Evolutionary conservation across 2,329 filamentous ascomycete genomes (phyloP).

Genomic region (Dactylellina haptotyla): DNA sequence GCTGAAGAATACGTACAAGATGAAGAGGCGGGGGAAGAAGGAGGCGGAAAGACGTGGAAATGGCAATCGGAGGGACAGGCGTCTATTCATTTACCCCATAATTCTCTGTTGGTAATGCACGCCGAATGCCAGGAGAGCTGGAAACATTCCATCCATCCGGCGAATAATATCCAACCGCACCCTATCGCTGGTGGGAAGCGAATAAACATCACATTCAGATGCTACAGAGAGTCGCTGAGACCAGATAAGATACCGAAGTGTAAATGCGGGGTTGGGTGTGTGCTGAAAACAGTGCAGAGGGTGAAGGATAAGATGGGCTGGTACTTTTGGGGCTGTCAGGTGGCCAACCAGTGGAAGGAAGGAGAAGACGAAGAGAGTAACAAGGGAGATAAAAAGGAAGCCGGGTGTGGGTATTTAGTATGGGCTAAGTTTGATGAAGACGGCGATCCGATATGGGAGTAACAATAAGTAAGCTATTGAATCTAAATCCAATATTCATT

Average conservation of each 20-base stretch:
- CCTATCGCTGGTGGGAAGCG: conserved; percentile 80
- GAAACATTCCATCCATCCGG: conserved; percentile 84
- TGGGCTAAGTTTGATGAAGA: conserved; percentile 90
- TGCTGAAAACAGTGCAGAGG: conserved; percentile 67
- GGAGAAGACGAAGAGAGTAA: conserved; percentile 58
- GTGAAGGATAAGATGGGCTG: conserved; percentile 75
- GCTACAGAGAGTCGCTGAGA: conserved; percentile 80
- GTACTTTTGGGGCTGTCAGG: conserved; percentile 96
- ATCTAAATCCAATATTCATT: no score
- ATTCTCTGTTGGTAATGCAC: conserved; percentile 93
- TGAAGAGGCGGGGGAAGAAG: not conserved
- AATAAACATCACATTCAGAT: conserved; percentile 93
- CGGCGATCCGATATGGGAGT: conserved; percentile 76
- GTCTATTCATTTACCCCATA: conserved; percentile 91
- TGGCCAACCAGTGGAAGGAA: conserved; percentile 74
- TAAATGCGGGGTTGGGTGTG: conserved; percentile 74
- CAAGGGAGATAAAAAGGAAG: conserved; percentile 58
- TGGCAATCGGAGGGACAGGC: conserved; percentile 77
- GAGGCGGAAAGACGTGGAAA: conserved; percentile 60
- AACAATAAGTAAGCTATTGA: no score
- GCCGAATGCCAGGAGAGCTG: conserved; percentile 97
- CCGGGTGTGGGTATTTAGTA: conserved; percentile 79
- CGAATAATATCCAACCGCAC: conserved; percentile 81
- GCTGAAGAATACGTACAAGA: not conserved
- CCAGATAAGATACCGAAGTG: conserved; percentile 82